Percentiles rank a stretch among this genome's conserved stretches.
Evolutionary conservation across 768 basidiomycete species (phyloP).

Genomic region (Dioszegia aurantiaca): DNA sequence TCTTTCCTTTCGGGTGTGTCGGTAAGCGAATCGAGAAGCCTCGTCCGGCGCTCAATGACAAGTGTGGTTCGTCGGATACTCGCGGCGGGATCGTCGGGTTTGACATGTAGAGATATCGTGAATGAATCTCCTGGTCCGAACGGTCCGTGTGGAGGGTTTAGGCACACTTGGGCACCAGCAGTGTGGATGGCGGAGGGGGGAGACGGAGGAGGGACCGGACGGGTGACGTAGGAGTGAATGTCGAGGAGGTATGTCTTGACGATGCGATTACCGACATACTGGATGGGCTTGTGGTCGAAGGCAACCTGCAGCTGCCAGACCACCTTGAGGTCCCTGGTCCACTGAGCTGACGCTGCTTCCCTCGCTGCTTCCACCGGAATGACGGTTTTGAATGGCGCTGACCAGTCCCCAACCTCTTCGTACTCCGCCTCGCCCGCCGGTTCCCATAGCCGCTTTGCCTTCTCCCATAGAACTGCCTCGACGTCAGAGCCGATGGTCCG

Average conservation of each 20-base stretch:
- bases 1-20: not conserved
- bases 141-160: constrained; percentile 32
- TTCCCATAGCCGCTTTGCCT: constrained; percentile 27
- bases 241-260: constrained; percentile 34
- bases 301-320: constrained; percentile 38
- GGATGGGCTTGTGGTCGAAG: constrained; percentile 43
- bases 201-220: constrained; percentile 31
- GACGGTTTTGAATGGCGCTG: constrained; percentile 25
- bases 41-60: constrained; percentile 29
- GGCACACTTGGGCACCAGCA: constrained; percentile 25
- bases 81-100: constrained; percentile 27
- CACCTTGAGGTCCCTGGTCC: constrained; percentile 32
- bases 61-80: constrained; percentile 30
- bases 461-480: constrained; percentile 33
- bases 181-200: constrained; percentile 30
- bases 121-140: constrained; percentile 40
- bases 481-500: constrained; percentile 21
- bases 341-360: constrained; percentile 24
- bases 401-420: constrained; percentile 35
- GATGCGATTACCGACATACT: constrained; percentile 35
- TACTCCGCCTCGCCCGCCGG: constrained; percentile 16
- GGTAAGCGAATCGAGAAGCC: not conserved
- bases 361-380: constrained; percentile 30
- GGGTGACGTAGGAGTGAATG: constrained; percentile 28
- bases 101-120: constrained; percentile 28